phyloP scores from a whole-genome alignment of 257 asterid genomes.

The Solanum chaucha region DNA sequence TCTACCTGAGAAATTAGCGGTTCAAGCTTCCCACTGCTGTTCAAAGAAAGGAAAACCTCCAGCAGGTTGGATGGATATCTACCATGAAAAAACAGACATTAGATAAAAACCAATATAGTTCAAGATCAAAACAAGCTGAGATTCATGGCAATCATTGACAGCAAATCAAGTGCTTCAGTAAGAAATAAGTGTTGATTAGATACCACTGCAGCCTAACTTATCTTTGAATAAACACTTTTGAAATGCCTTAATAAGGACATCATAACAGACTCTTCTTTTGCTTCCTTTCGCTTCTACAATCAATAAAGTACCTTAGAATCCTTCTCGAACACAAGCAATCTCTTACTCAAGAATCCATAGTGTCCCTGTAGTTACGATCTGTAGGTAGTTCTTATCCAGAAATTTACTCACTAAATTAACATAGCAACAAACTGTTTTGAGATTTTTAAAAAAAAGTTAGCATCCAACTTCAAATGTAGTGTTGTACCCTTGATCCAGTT shows the following conservation, averaged over 20 bases:
- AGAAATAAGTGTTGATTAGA: too few species aligned
- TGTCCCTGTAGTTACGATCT: background rate
- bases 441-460: fast-evolving
- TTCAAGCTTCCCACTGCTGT: too few species aligned
- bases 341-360: background rate
- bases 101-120: too few species aligned
- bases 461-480: background rate
- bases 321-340: background rate
- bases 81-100: too few species aligned
- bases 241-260: background rate
- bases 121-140: too few species aligned
- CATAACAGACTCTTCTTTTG: background rate
- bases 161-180: too few species aligned
- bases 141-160: too few species aligned
- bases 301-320: background rate
- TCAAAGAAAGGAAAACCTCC: too few species aligned
- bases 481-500: background rate
- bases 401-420: background rate
- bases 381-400: background rate
- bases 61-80: too few species aligned
- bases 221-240: background rate
- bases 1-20: too few species aligned
- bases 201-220: background rate
- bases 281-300: background rate
- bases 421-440: background rate